A percentile compares a stretch with the other conserved stretches of the same genome.
phyloP scores from a whole-genome alignment of 108 stramenopile species.

The Cafeteria roenbergensis region DNA sequence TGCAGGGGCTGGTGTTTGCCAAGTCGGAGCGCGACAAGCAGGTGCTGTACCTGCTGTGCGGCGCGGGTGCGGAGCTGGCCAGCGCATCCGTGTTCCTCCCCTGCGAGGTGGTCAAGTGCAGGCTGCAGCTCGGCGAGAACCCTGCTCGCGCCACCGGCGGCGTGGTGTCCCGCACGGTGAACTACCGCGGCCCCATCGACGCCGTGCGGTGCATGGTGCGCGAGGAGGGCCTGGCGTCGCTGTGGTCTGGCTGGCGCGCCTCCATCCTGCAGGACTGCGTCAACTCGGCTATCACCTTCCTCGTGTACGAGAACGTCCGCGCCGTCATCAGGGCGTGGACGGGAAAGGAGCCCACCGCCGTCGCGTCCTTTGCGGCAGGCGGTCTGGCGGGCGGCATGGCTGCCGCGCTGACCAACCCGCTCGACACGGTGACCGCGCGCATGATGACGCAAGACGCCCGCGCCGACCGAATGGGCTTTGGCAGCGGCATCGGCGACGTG shows the following conservation, averaged over 20 bases:
- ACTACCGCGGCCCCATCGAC: slow-evolving; percentile 5
- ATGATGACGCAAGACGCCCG: slow-evolving; percentile 17
- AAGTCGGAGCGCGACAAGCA: background rate
- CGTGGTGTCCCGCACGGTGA: background rate
- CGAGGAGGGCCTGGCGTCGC: slow-evolving; percentile 8
- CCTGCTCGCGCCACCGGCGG: slow-evolving; percentile 6
- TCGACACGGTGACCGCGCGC: slow-evolving; percentile 11
- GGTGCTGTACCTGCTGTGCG: slow-evolving; percentile 5
- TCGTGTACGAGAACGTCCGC: slow-evolving; percentile 15
- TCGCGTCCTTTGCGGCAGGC: slow-evolving; percentile 13
- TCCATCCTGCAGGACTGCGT: slow-evolving; percentile 8
- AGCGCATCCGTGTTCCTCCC: slow-evolving; percentile 11
- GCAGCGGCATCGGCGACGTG: background rate
- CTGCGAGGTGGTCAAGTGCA: slow-evolving; percentile 18
- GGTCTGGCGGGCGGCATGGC: slow-evolving; percentile 8
- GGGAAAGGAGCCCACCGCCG: slow-evolving; percentile 1
- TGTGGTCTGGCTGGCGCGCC: slow-evolving; percentile 12
- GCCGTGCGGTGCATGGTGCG: slow-evolving; percentile 6
- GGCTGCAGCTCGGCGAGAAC: slow-evolving; percentile 11
- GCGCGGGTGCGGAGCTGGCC: slow-evolving; percentile 12
- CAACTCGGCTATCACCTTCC: slow-evolving; percentile 5
- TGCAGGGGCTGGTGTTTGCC: background rate
- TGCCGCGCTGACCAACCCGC: slow-evolving; percentile 17
- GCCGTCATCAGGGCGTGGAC: background rate
- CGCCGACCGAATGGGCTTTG: slow-evolving; percentile 5